Percentiles rank a stretch among this genome's conserved stretches.
phyloP scores from a whole-genome alignment of 139 green algal species.

The Eudorina sp. region DNA sequence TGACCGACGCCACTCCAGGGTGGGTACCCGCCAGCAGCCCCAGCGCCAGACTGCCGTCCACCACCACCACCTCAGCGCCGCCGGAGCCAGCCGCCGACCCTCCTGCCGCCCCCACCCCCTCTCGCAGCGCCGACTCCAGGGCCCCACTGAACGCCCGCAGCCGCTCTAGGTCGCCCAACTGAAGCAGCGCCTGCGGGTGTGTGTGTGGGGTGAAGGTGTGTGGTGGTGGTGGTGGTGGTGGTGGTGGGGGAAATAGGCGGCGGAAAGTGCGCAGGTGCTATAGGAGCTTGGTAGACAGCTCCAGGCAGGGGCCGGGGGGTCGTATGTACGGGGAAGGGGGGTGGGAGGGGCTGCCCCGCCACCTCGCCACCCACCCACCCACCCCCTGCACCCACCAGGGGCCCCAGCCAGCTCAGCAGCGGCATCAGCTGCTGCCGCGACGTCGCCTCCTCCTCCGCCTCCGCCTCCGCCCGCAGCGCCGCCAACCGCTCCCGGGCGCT shows the following conservation, averaged over 20 bases:
- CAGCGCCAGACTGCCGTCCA: slow-evolving; percentile 32
- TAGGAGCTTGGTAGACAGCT: not conserved
- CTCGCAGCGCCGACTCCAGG: not conserved
- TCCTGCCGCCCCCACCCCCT: not conserved
- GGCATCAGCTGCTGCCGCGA: slow-evolving; percentile 32
- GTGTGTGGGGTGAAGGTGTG: no score
- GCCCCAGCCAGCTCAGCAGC: slow-evolving; percentile 30
- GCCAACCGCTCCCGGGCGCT: slow-evolving; percentile 10
- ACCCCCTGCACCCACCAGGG: not conserved
- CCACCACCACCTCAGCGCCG: slow-evolving; percentile 28
- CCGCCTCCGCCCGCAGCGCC: slow-evolving; percentile 35
- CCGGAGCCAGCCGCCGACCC: not conserved
- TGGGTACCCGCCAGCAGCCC: slow-evolving; percentile 26
- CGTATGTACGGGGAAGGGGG: not conserved
- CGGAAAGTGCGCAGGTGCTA: no score
- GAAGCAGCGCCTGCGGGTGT: slow-evolving; percentile 26
- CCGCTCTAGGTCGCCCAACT: slow-evolving; percentile 29
- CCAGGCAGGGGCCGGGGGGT: not conserved
- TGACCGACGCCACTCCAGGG: not conserved
- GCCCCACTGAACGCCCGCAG: not conserved
- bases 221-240: no score
- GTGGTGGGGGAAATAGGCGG: no score
- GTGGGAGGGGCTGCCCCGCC: not conserved
- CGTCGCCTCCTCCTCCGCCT: not conserved
- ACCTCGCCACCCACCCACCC: not conserved